Conservation (phyloP, 164 flowering plant species). For the Magnolia changhungtana region DNA sequence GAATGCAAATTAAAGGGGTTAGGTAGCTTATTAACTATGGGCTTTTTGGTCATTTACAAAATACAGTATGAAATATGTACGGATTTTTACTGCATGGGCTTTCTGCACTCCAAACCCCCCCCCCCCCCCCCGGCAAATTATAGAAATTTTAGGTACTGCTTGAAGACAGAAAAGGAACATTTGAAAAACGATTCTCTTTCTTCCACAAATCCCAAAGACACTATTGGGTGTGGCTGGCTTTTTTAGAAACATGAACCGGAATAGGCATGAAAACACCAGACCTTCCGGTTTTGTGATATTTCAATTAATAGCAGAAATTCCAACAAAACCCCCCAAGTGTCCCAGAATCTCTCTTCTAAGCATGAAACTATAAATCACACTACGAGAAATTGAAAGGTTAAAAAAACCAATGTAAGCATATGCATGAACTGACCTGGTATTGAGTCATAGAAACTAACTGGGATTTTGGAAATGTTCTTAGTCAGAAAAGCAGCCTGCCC, state of each 20-base stretch:
- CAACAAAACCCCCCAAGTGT: background rate
- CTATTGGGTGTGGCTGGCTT: background rate
- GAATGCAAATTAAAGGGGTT: no score
- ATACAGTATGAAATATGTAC: no score
- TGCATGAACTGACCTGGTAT: background rate
- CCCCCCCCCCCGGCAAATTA: no score
- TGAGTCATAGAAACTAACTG: slow-evolving; percentile 36
- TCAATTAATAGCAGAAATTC: background rate
- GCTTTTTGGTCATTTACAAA: no score
- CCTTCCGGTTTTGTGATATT: background rate
- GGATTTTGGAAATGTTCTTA: slow-evolving; percentile 54
- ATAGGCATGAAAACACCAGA: background rate
- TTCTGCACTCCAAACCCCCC: no score
- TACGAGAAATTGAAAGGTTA: background rate
- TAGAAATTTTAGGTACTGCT: no score
- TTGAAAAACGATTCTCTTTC: no score
- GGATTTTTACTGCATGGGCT: no score
- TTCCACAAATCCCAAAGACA: no score
- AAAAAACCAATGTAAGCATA: background rate
- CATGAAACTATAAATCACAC: background rate
- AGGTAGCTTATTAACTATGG: no score
- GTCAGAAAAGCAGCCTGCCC: slow-evolving; percentile 90
- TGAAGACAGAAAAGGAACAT: no score
- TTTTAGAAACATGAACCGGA: background rate
- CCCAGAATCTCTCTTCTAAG: background rate